phyloP scores from a whole-genome alignment of 1,139 yeast species.

The Taphrina wiesneri region DNA sequence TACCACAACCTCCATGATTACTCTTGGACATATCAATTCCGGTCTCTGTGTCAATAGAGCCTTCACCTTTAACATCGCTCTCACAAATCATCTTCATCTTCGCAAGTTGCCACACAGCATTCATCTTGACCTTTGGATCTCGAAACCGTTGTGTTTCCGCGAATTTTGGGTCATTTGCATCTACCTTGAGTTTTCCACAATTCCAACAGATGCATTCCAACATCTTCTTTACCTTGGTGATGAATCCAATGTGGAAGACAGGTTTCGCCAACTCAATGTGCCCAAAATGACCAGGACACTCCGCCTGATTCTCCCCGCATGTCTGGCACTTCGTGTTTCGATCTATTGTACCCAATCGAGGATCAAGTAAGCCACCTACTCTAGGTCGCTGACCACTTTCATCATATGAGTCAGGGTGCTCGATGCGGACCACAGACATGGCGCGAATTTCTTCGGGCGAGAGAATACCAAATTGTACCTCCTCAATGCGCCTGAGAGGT shows the following conservation, averaged over 20 bases:
- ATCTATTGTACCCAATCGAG: constrained; percentile 94
- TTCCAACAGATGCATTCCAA: constrained; percentile 98
- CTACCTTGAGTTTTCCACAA: constrained; percentile 90
- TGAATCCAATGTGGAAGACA: constrained; percentile 84
- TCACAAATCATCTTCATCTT: constrained; percentile 95
- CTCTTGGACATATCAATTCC: constrained; percentile 44
- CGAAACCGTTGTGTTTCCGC: constrained; percentile 85
- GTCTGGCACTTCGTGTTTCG: constrained; percentile 97
- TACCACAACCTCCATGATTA: constrained; percentile 97
- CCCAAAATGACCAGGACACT: constrained; percentile 99
- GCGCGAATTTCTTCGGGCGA: constrained; percentile 90
- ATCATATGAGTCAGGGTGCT: constrained; percentile 97
- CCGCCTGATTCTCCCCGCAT: constrained; percentile 99
- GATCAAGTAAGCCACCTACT: constrained; percentile 95
- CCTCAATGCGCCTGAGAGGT: constrained; percentile 36
- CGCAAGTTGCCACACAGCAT: constrained; percentile 93
- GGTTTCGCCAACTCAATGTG: constrained; percentile 98
- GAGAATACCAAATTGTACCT: constrained; percentile 93
- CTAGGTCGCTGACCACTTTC: constrained; percentile 93
- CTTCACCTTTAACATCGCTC: constrained; percentile 69
- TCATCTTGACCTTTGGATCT: constrained; percentile 93
- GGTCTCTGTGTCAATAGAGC: constrained; percentile 51
- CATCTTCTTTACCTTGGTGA: constrained; percentile 76
- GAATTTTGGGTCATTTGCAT: constrained; percentile 76
- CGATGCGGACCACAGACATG: constrained; percentile 33